Evolutionary conservation across 2,329 filamentous ascomycete genomes (phyloP), one percentile per base, ranked within the genome.

Genomic region (Trichoderma guizhouense): DNA sequence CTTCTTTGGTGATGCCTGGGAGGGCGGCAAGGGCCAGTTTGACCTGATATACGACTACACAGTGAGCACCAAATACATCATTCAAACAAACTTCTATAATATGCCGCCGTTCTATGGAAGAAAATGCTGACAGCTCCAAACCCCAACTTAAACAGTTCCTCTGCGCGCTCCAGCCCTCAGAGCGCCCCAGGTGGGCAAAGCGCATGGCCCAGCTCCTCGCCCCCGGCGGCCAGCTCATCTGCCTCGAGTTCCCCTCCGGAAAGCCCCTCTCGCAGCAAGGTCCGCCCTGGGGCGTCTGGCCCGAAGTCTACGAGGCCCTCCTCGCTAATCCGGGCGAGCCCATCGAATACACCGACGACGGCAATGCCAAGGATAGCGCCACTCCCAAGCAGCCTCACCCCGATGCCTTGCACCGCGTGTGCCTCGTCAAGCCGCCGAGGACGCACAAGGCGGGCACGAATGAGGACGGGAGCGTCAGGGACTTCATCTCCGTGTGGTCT

Each of bases 181-280:
- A 84, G 67, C 85, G 89, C 24, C 82, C 85, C 3, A 78, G 78
- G 24, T 91, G 89, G 89, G 86, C 88, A 14, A 79, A 79, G 69
- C 82, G 87, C 69, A 87, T 88, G 80, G 76, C 81, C 15, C 78
- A 85, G 51, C 82, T 91, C 51, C 82, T 91, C 34, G 75, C 80
- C 24, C 83, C 83, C 7, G 78, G 75, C 28, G 88, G 88, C 26
- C 82, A 85, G 47, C 82, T 91, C 30, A 78, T 91, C 66, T 91
- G 89, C 81, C 86, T 97, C 73, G 93, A 97, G 79, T 97, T 92
- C 79, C 94, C 94, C 11, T 89, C 91, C 1, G 86, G 88, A 73
- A 96, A 95, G 79, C 85, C 89, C 55, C 86, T 91, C 11, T 84
- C 84, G 12, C 84, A 86, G 11, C 86, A 86, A 11, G 93, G 94